phyloP scores from a whole-genome alignment of 179 eudicot genomes.

The Amaranthus tricolor region DNA sequence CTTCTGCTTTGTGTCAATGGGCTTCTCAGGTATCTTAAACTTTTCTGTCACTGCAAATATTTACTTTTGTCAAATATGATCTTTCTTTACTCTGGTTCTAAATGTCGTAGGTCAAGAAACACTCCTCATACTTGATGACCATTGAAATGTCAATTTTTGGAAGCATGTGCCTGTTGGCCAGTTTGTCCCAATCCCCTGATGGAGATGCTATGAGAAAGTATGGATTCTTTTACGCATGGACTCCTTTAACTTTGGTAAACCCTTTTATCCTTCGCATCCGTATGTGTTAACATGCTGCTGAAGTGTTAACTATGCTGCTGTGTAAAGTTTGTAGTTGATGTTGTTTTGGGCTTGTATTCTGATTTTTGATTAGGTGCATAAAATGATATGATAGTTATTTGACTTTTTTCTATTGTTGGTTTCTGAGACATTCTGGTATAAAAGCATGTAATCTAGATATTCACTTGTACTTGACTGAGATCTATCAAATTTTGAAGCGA shows the following conservation, averaged over 20 bases:
- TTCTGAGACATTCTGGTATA: background rate
- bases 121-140: constrained; percentile 88
- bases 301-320: background rate
- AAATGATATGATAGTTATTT: background rate
- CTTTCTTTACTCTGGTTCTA: background rate
- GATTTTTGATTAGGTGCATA: background rate
- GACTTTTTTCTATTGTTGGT: background rate
- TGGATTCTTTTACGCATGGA: constrained; percentile 88
- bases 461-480: background rate
- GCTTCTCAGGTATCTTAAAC: constrained; percentile 82
- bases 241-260: constrained; percentile 69
- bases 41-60: constrained; percentile 1
- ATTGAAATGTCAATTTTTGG: constrained; percentile 95
- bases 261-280: background rate
- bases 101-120: constrained; percentile 72
- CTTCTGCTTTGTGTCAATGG: constrained; percentile 97
- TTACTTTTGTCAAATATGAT: background rate
- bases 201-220: constrained; percentile 75
- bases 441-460: background rate
- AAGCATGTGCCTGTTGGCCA: constrained; percentile 75
- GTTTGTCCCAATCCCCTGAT: constrained; percentile 84
- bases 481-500: background rate
- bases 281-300: background rate
- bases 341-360: background rate
- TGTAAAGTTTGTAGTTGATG: background rate